phyloP scores from a whole-genome alignment of 2,329 filamentous ascomycete species.

The Fusarium equiseti region DNA sequence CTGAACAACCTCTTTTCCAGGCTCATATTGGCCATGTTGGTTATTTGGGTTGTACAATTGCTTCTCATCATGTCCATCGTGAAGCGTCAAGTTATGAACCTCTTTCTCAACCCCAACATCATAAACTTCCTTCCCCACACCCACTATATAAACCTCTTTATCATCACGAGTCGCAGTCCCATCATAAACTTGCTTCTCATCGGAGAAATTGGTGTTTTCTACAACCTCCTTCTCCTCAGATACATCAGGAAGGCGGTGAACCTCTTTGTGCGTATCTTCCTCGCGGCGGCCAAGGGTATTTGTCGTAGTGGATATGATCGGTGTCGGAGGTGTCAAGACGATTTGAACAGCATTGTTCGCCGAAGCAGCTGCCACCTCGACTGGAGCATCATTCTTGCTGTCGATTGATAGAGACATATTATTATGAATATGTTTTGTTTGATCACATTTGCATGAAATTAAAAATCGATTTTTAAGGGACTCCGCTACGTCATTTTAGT shows the following conservation, averaged over 20 bases:
- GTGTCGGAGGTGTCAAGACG: slow-evolving; percentile 35
- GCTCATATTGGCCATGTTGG: not conserved
- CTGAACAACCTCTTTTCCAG: not conserved
- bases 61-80: slow-evolving; percentile 18
- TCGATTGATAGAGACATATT: not conserved
- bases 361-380: not conserved
- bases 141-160: slow-evolving; percentile 13
- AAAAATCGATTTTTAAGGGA: not conserved
- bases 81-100: slow-evolving; percentile 3
- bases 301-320: slow-evolving; percentile 5
- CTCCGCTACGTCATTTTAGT: not conserved
- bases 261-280: slow-evolving; percentile 32
- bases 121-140: slow-evolving; percentile 17
- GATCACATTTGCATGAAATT: not conserved
- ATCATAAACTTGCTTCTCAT: slow-evolving; percentile 14
- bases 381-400: not conserved
- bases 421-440: not conserved
- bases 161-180: not conserved
- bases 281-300: not conserved
- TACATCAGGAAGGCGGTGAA: slow-evolving; percentile 11
- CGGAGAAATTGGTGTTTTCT: not conserved
- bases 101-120: not conserved
- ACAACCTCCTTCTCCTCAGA: slow-evolving; percentile 34
- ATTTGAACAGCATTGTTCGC: slow-evolving; percentile 21
- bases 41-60: slow-evolving; percentile 3